Percentiles rank a stretch among this genome's conserved stretches.
Evolutionary conservation across 495 filamentous ascomycete genomes (phyloP).

Genomic region (Penicillium simplicissimum): DNA sequence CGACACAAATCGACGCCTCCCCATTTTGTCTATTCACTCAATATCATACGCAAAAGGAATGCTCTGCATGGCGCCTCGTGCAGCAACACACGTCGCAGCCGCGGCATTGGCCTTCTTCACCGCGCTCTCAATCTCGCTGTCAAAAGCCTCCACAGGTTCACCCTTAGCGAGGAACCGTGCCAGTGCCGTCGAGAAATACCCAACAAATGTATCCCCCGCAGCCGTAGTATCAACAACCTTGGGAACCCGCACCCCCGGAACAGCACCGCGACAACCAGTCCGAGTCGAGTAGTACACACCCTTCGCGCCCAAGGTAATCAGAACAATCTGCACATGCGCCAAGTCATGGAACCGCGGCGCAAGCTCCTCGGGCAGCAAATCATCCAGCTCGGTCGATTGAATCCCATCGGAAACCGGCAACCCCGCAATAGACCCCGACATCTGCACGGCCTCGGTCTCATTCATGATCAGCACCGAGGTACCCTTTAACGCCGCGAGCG

Average conservation of each 20-base stretch:
- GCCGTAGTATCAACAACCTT: constrained; percentile 85
- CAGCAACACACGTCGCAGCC: constrained; percentile 27
- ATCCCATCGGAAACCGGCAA: constrained; percentile 13
- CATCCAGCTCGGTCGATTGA: constrained; percentile 13
- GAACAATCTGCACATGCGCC: constrained; percentile 63
- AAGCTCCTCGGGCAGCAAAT: constrained; percentile 40
- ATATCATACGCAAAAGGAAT: constrained; percentile 32
- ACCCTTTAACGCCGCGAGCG: constrained; percentile 56
- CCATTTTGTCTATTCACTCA: constrained; percentile 5
- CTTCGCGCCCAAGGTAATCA: constrained; percentile 73
- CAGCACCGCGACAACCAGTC: constrained; percentile 32
- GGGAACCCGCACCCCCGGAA: constrained; percentile 53
- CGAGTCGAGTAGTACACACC: constrained; percentile 56
- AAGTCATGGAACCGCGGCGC: constrained; percentile 51
- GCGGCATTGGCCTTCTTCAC: constrained; percentile 27
- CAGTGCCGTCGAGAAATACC: constrained; percentile 27
- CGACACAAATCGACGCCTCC: constrained; percentile 2
- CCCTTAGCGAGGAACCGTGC: constrained; percentile 24
- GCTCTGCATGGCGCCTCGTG: constrained; percentile 27
- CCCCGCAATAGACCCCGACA: constrained; percentile 40
- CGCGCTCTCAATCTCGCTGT: constrained; percentile 20
- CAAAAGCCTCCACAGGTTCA: constrained; percentile 16
- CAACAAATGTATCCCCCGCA: constrained; percentile 86
- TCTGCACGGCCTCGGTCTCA: constrained; percentile 74
- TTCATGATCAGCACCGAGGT: constrained; percentile 77